Percentiles rank a stretch among this genome's conserved stretches.
Evolutionary conservation across 345 rosid genomes (phyloP).

Genomic region (Bruguiera sexangula): DNA sequence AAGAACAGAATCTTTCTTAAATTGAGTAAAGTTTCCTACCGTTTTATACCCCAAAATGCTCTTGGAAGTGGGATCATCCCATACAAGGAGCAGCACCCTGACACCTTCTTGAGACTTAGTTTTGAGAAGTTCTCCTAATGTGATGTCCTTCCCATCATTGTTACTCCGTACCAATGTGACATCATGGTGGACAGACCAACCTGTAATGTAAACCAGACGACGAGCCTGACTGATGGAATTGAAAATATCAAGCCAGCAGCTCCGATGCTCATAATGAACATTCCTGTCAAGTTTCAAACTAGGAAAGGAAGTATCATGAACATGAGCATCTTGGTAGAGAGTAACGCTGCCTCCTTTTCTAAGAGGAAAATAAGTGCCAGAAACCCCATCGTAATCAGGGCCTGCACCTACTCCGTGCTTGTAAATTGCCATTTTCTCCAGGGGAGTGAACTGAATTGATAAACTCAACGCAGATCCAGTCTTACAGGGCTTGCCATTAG

Average conservation of each 20-base stretch:
- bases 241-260: slow-evolving; percentile 77
- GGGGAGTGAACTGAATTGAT: slow-evolving; percentile 64
- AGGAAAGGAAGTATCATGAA: slow-evolving; percentile 57
- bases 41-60: slow-evolving; percentile 62
- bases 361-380: slow-evolving; percentile 80
- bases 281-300: slow-evolving; percentile 52
- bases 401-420: slow-evolving; percentile 57
- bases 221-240: slow-evolving; percentile 76
- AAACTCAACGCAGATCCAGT: slow-evolving; percentile 61
- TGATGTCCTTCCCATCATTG: slow-evolving; percentile 30
- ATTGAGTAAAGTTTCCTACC: slow-evolving; percentile 37
- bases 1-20: background rate
- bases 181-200: slow-evolving; percentile 80
- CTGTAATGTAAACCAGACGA: slow-evolving; percentile 74
- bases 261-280: slow-evolving; percentile 46
- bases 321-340: slow-evolving; percentile 93
- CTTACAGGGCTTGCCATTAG: slow-evolving; percentile 68
- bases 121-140: slow-evolving; percentile 77
- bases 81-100: slow-evolving; percentile 79
- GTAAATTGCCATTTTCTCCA: slow-evolving; percentile 45
- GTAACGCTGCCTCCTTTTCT: slow-evolving; percentile 77
- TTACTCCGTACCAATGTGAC: slow-evolving; percentile 61
- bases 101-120: slow-evolving; percentile 95
- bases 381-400: slow-evolving; percentile 58
- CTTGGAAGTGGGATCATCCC: slow-evolving; percentile 96